Percentiles rank a stretch among this genome's conserved stretches.
Conservation (phyloP, 2,329 filamentous ascomycete species). For the Ceratocystis ficicola region DNA sequence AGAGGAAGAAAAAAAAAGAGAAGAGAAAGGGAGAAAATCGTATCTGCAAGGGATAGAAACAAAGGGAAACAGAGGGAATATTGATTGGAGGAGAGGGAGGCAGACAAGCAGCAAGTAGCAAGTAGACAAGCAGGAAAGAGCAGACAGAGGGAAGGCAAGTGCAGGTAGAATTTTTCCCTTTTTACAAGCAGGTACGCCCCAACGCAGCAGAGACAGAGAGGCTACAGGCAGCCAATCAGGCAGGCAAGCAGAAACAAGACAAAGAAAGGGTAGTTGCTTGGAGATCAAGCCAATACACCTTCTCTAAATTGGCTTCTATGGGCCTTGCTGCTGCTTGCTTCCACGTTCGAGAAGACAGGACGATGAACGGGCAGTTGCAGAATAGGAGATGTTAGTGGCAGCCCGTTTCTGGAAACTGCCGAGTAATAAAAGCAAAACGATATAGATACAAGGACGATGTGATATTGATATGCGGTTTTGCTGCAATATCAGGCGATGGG, state of each 20-base stretch:
- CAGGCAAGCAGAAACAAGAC: not conserved
- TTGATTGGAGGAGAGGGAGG: not conserved
- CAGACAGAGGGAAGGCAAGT: not conserved
- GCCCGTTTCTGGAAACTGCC: not conserved
- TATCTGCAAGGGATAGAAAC: constrained; percentile 11
- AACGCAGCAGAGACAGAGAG: not conserved
- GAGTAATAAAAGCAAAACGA: not conserved
- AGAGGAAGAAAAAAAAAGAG: constrained; percentile 11
- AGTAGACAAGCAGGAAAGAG: not conserved
- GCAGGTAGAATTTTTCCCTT: not conserved
- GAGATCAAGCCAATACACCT: not conserved
- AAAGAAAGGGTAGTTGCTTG: not conserved
- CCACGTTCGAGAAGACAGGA: not conserved
- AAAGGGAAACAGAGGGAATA: constrained; percentile 4
- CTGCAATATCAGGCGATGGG: too few species aligned
- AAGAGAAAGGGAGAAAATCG: not conserved
- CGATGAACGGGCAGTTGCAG: not conserved
- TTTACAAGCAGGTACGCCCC: too few species aligned
- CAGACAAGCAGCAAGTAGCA: not conserved
- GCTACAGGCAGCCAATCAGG: not conserved
- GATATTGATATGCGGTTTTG: too few species aligned
- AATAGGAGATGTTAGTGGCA: not conserved
- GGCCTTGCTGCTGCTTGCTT: not conserved
- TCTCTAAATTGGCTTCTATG: not conserved
- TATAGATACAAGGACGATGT: too few species aligned